Base-by-base conservation (phyloP, 2,329 filamentous ascomycete genomes). In the Ophiostoma tasmaniense region DNA sequence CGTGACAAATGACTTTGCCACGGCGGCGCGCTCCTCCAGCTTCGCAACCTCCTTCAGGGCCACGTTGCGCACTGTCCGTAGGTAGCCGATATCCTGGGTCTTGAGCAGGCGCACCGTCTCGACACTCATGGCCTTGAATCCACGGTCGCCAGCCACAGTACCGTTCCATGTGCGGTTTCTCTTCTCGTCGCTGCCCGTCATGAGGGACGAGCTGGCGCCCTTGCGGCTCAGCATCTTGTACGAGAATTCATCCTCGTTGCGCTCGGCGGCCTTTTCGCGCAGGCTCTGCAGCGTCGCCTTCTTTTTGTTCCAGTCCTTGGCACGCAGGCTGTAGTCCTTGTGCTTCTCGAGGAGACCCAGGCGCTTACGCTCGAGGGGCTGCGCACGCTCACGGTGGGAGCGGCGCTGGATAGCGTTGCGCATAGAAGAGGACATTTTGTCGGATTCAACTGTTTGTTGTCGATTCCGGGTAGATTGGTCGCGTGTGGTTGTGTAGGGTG, bases 271-370 rank as follows among this genome's bases (percentile, higher is more conserved):
- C 75, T 90, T 90, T 70, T 83, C 80, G 65, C 83, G 82, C 66
- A 90, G 84, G 35, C 78, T 79, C 75, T 86, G 85, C 71, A 90
- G 83, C 68, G 84, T 81, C 0, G 79, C 77, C 76, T 90, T 87
- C 75, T 90, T 90, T 77, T 84, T 83, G 75, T 87, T 87, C 81
- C 86, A 88, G 76, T 90, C 88, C 73, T 83, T 81, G 33, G 88
- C 86, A 71, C 88, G 87, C 67, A 87, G 70, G 20, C 66, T 66
- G 71, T 73, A 73, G 69, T 73, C 73, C 72, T 97, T 97, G 84
- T 95, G 91, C 81, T 99, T 98, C 79, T 98, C 95, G 71, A 98
- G 88, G 28, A 98, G 86, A 73, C 95, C 95, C 80, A 93, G 92
- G 82, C 92, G 92, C 73, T 89, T 83, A 67, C 95, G 91, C 77